phyloP scores from a whole-genome alignment of 768 basidiomycete genomes.

The Macrocybe gigantea region DNA sequence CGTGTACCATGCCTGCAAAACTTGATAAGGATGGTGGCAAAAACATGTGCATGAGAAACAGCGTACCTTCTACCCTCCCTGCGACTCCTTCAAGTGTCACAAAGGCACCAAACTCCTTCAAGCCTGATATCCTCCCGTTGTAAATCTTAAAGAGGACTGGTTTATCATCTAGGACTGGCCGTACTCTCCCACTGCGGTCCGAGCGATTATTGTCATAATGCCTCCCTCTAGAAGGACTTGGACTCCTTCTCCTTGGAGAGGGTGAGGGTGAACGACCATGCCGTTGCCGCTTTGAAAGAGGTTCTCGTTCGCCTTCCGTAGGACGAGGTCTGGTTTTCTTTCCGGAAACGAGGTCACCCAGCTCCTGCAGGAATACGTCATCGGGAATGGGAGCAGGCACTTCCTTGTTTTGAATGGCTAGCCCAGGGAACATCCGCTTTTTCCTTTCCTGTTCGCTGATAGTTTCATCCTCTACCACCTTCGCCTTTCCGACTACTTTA shows the following conservation, averaged over 20 bases:
- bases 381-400: constrained; percentile 54
- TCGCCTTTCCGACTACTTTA: constrained; percentile 29
- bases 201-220: constrained; percentile 37
- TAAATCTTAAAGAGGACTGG: constrained; percentile 96
- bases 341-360: constrained; percentile 85
- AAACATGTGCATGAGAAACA: background rate
- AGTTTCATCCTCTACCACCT: constrained; percentile 23
- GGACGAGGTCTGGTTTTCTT: constrained; percentile 49
- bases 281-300: constrained; percentile 57
- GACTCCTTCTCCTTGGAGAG: constrained; percentile 44
- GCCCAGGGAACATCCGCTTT: constrained; percentile 85
- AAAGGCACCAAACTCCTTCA: constrained; percentile 97
- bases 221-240: constrained; percentile 56
- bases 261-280: constrained; percentile 43
- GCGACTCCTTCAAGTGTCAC: constrained; percentile 81
- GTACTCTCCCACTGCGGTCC: constrained; percentile 32
- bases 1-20: constrained; percentile 87
- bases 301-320: constrained; percentile 29
- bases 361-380: constrained; percentile 81
- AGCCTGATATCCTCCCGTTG: constrained; percentile 71
- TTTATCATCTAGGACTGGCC: constrained; percentile 56
- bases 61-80: constrained; percentile 85
- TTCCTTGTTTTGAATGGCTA: constrained; percentile 76
- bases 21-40: constrained; percentile 5
- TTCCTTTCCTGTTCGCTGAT: constrained; percentile 67